A percentile compares a stretch with the other conserved stretches of the same genome.
phyloP scores from a whole-genome alignment of 73 alveolate species.

The Effrenium voratum region DNA sequence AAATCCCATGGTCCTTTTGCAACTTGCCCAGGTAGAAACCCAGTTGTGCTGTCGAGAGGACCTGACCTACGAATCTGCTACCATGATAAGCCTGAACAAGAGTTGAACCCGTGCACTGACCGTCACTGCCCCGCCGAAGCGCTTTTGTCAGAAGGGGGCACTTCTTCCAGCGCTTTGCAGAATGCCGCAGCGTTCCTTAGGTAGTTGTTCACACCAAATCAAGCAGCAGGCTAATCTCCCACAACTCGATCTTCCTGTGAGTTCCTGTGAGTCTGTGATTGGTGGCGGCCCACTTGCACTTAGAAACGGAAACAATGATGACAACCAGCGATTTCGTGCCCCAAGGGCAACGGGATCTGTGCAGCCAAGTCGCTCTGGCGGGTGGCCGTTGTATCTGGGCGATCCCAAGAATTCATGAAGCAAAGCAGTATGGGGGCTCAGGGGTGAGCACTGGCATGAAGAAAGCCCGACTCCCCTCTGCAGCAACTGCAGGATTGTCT shows the following conservation, averaged over 20 bases:
- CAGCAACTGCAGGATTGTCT: no score
- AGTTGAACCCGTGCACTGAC: no score
- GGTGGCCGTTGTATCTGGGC: conserved; percentile 84
- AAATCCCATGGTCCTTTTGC: no score
- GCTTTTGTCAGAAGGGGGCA: conserved; percentile 18
- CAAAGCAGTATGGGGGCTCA: not conserved
- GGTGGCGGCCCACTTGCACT: not conserved
- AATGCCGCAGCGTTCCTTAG: conserved; percentile 58
- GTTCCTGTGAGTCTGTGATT: not conserved
- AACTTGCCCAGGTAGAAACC: no score
- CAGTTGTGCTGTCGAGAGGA: no score
- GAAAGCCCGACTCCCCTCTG: not conserved
- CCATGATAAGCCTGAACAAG: no score
- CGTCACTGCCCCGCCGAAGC: no score
- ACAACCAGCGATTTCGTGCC: no score
- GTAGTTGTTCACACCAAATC: not conserved
- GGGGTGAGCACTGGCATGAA: not conserved
- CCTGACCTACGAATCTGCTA: no score
- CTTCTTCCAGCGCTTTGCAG: conserved; percentile 32
- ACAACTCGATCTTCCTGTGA: not conserved
- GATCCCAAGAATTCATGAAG: not conserved
- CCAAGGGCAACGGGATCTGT: no score
- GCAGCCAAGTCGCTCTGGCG: conserved; percentile 56
- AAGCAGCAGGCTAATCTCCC: not conserved
- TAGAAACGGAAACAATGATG: no score